phyloP scores from a whole-genome alignment of 2,329 filamentous ascomycete genomes.

The Claviceps lovelessii region DNA sequence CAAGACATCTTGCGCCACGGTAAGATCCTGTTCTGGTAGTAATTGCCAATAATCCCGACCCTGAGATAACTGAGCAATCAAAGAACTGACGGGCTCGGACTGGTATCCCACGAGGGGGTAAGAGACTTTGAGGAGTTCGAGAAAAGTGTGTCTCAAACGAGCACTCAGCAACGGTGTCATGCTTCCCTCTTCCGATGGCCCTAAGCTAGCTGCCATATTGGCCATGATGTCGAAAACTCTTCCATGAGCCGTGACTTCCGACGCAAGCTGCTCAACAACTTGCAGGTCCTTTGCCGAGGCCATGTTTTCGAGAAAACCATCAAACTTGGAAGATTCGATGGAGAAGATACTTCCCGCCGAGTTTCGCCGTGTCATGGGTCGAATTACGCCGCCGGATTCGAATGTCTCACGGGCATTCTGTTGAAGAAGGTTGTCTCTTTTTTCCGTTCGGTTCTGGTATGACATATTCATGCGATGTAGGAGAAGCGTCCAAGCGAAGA shows the following conservation, averaged over 20 bases:
- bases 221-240: conserved; percentile 40
- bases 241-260: conserved; percentile 33
- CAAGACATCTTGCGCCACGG: conserved; percentile 19
- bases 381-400: conserved; percentile 29
- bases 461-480: conserved; percentile 53
- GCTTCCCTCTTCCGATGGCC: conserved; percentile 29
- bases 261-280: conserved; percentile 35
- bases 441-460: conserved; percentile 47
- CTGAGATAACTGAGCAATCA: conserved; percentile 49
- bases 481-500: conserved; percentile 71
- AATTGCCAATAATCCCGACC: conserved; percentile 40
- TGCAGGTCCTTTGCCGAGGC: conserved; percentile 37
- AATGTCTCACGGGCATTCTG: conserved; percentile 45
- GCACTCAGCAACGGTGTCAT: conserved; percentile 44
- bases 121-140: conserved; percentile 57
- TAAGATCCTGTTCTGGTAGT: conserved; percentile 21
- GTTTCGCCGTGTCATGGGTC: conserved; percentile 35
- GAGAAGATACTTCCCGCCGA: conserved; percentile 49
- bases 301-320: conserved; percentile 39
- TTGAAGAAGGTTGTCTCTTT: conserved; percentile 42
- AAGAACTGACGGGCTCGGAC: conserved; percentile 51
- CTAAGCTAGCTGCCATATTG: conserved; percentile 33
- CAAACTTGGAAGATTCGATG: conserved; percentile 45
- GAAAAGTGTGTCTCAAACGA: conserved; percentile 47
- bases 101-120: conserved; percentile 57